These are phyloP conservation scores for Smittium mucronatum DNA, from an alignment of 371 early-diverging fungal genomes.

Conservation along the genomic window DNA sequence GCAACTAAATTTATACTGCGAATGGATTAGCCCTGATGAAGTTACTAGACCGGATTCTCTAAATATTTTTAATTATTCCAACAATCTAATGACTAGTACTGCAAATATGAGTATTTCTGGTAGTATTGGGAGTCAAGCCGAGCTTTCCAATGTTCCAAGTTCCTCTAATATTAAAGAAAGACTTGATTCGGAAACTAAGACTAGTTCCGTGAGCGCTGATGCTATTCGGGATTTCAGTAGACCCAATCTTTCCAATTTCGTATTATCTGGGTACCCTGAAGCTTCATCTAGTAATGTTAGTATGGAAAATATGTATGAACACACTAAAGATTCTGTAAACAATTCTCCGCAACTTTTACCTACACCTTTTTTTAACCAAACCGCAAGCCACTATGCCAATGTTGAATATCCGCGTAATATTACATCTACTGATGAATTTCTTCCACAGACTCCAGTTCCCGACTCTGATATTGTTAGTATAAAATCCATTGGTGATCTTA, in stretches of 20 bases:
- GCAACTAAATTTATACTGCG: slow-evolving; percentile 1
- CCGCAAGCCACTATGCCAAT: not conserved
- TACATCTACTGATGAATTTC: not conserved
- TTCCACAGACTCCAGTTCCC: not conserved
- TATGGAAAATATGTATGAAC: not conserved
- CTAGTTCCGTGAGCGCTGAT: too few relatives aligned
- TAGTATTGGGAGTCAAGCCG: not conserved
- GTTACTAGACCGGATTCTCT: too few relatives aligned
- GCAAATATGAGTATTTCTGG: not conserved
- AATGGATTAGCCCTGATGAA: slow-evolving; percentile 7
- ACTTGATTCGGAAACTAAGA: not conserved
- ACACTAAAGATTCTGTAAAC: not conserved
- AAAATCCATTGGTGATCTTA: not conserved
- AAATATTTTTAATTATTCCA: too few relatives aligned
- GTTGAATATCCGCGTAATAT: not conserved
- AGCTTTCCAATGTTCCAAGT: not conserved
- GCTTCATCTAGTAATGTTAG: not conserved
- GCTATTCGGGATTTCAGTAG: too few relatives aligned
- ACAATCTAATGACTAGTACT: not conserved
- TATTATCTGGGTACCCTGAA: not conserved
- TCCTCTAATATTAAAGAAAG: not conserved
- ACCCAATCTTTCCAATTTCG: not conserved
- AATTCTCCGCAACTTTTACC: not conserved
- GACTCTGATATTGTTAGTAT: not conserved
- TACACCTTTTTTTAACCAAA: not conserved